A percentile compares a stretch with the other conserved stretches of the same genome.
Evolutionary conservation across 2,329 filamentous ascomycete genomes (phyloP).

Genomic region (Penicillium freii): DNA sequence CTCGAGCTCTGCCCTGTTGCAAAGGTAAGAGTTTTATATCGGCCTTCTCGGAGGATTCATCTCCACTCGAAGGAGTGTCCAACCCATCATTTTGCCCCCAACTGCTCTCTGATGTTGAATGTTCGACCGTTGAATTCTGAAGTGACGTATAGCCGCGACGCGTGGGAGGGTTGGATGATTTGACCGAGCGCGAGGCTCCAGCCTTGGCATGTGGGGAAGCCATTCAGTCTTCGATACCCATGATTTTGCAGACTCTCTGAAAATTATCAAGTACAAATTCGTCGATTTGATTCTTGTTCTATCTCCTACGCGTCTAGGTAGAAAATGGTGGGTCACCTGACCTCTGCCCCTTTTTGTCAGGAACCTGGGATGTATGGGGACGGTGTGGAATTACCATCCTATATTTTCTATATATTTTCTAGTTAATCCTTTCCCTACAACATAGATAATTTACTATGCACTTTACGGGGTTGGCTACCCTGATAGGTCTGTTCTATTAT

Average conservation of each 20-base stretch:
- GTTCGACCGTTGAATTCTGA: neutral
- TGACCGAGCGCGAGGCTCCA: neutral
- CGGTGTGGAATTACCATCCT: neutral
- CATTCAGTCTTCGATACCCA: conserved; percentile 6
- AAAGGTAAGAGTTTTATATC: conserved; percentile 19
- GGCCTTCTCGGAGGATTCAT: conserved; percentile 12
- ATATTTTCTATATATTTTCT: no score
- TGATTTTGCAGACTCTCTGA: neutral
- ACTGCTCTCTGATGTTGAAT: neutral
- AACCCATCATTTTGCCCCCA: neutral
- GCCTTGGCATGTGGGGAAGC: conserved; percentile 1
- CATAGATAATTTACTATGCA: no score
- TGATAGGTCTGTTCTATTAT: neutral
- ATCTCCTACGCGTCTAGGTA: neutral
- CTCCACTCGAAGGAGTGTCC: conserved; percentile 9
- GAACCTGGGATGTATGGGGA: neutral
- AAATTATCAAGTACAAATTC: neutral
- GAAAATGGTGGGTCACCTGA: conserved; percentile 6
- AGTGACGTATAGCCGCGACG: conserved; percentile 3
- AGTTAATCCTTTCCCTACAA: no score
- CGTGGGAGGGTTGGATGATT: neutral
- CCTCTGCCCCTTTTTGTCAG: conserved; percentile 3
- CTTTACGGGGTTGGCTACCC: neutral
- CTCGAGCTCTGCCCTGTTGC: neutral
- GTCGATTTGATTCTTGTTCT: neutral